A percentile compares a stretch with the other conserved stretches of the same genome.
Conservation (phyloP, 805 yeast species). For the Clavispora vitiphila region DNA sequence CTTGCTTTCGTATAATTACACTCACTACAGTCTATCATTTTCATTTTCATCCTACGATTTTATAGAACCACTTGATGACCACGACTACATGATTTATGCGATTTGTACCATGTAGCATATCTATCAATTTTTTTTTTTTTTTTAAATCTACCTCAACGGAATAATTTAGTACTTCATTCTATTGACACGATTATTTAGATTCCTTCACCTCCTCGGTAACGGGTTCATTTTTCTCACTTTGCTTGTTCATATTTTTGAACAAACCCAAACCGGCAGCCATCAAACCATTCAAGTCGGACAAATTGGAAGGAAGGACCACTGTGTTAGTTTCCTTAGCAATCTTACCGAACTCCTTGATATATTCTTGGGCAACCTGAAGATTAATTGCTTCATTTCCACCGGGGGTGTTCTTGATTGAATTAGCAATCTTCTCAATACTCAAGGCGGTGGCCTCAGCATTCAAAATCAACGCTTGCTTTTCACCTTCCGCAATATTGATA, state of each 20-base stretch:
- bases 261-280: slow-evolving; percentile 76
- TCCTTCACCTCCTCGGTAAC: not conserved
- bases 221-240: not conserved
- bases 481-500: slow-evolving; percentile 69
- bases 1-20: not conserved
- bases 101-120: no score
- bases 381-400: slow-evolving; percentile 74
- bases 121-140: no score
- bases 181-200: not conserved
- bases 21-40: slow-evolving; percentile 3
- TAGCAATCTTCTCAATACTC: slow-evolving; percentile 59
- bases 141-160: no score
- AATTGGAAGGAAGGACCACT: slow-evolving; percentile 68
- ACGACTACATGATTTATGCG: not conserved
- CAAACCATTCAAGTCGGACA: slow-evolving; percentile 68
- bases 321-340: slow-evolving; percentile 80
- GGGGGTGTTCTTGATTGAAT: slow-evolving; percentile 61
- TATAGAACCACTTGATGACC: not conserved
- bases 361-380: slow-evolving; percentile 77
- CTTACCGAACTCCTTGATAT: slow-evolving; percentile 75
- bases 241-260: slow-evolving; percentile 45
- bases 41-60: not conserved
- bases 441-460: slow-evolving; percentile 71
- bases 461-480: slow-evolving; percentile 60
- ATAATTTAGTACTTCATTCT: not conserved